phyloP scores from a whole-genome alignment of 257 asterid species.

The Ballota nigra region DNA sequence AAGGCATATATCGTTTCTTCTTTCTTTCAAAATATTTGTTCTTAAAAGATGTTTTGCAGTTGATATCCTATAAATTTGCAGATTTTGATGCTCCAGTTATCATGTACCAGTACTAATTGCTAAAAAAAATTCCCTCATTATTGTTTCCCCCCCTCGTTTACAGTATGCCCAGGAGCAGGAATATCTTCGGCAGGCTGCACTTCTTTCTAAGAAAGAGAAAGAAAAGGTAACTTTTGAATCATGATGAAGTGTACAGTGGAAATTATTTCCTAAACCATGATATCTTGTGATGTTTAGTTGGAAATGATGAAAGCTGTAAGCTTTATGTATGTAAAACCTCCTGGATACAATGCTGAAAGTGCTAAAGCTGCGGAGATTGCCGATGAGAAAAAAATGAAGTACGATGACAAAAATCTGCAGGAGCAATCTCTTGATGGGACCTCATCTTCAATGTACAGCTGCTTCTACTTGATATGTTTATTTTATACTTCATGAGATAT shows the following conservation, averaged over 20 bases:
- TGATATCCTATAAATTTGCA: not conserved
- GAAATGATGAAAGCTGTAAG: slow-evolving; percentile 99
- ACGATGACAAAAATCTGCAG: slow-evolving; percentile 25
- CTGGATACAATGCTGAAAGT: slow-evolving; percentile 96
- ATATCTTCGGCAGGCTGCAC: slow-evolving; percentile 85
- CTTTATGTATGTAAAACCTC: slow-evolving; percentile 96
- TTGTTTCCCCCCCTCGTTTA: not conserved
- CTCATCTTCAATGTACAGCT: slow-evolving; percentile 56
- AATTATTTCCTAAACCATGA: not conserved
- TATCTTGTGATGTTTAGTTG: slow-evolving; percentile 46
- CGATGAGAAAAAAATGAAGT: slow-evolving; percentile 52
- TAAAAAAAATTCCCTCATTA: not conserved
- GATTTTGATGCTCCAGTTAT: not conserved
- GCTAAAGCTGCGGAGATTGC: slow-evolving; percentile 95
- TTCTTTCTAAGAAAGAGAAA: slow-evolving; percentile 84
- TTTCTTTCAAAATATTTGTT: not conserved
- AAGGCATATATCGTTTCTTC: not conserved
- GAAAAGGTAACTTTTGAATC: slow-evolving; percentile 61
- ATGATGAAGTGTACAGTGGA: not conserved
- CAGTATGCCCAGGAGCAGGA: slow-evolving; percentile 99
- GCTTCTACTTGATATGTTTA: not conserved
- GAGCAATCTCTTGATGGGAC: slow-evolving; percentile 42
- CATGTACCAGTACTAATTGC: not conserved
- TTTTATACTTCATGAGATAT: slow-evolving; percentile 2
- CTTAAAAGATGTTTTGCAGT: not conserved